A percentile compares a stretch with the other conserved stretches of the same genome.
phyloP scores from a whole-genome alignment of 176 grass and related monocot genomes.

The Microstegium vimineum region DNA sequence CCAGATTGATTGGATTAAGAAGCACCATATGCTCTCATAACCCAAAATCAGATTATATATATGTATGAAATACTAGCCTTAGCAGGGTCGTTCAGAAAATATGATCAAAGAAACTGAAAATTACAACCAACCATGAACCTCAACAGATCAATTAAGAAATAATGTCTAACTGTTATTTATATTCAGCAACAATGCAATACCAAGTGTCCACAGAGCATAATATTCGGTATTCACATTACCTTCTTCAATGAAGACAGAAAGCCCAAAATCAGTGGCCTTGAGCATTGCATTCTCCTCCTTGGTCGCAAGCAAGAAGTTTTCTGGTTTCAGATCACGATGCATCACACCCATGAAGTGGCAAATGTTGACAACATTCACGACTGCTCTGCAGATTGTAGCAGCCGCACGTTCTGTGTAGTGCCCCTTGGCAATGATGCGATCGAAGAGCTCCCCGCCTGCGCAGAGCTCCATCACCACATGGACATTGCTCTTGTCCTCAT shows the following conservation, averaged over 20 bases:
- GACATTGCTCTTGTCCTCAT: constrained; percentile 81
- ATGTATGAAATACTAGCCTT: background rate
- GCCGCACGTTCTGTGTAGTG: constrained; percentile 91
- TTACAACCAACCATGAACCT: background rate
- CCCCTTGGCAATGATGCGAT: constrained; percentile 91
- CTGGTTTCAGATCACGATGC: constrained; percentile 94
- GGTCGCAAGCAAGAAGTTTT: constrained; percentile 94
- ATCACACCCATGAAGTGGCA: constrained; percentile 99
- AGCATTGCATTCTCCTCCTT: constrained; percentile 93
- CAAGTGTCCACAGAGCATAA: constrained; percentile 25
- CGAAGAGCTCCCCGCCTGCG: constrained; percentile 86
- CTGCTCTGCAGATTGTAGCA: constrained; percentile 72
- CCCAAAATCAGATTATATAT: background rate
- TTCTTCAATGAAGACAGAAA: constrained; percentile 98
- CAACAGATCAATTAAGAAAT: constrained; percentile 4
- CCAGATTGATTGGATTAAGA: background rate
- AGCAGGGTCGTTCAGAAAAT: background rate
- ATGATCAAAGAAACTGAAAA: background rate
- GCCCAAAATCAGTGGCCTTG: constrained; percentile 95
- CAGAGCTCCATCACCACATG: constrained; percentile 99
- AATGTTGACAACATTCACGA: constrained; percentile 90
- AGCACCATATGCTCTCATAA: background rate
- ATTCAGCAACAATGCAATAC: background rate
- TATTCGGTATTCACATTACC: constrained; percentile 41
- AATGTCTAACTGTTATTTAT: background rate